These are phyloP conservation scores for Podosphaera xanthii DNA, from an alignment of 2,329 filamentous ascomycete genomes.

Conservation along the genomic window DNA sequence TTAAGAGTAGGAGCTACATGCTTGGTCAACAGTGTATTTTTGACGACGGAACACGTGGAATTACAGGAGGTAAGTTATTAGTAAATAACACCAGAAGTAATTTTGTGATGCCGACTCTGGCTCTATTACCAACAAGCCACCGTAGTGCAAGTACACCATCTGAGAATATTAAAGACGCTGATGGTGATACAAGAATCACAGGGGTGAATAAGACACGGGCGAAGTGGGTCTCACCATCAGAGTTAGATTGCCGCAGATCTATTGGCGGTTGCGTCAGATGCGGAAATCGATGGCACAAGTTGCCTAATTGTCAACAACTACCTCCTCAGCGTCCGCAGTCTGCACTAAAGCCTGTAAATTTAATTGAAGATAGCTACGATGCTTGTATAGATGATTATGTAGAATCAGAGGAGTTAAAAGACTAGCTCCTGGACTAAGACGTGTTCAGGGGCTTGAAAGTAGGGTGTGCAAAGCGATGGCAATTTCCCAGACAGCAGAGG, in stretches of 20 bases:
- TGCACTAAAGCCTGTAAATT: too few species aligned
- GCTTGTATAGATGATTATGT: not conserved
- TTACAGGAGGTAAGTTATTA: not conserved
- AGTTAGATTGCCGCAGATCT: not conserved
- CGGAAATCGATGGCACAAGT: not conserved
- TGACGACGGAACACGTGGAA: not conserved
- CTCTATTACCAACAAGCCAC: too few species aligned
- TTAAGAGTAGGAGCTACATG: not conserved
- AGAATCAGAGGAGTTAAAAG: not conserved
- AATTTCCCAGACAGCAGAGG: not conserved
- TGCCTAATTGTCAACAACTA: not conserved
- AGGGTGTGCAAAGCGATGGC: not conserved
- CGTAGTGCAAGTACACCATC: too few species aligned
- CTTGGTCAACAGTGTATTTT: not conserved
- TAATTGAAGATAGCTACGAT: not conserved
- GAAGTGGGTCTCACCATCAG: not conserved
- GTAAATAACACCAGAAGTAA: too few species aligned
- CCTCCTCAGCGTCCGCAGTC: not conserved
- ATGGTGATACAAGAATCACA: not conserved
- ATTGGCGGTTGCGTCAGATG: not conserved
- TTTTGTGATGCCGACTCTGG: too few species aligned
- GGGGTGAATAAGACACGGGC: not conserved
- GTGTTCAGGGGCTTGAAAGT: not conserved
- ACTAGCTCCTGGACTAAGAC: not conserved
- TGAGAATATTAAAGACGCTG: not conserved